Base-by-base conservation (phyloP, 164 flowering plant genomes). In the Santalum album region DNA sequence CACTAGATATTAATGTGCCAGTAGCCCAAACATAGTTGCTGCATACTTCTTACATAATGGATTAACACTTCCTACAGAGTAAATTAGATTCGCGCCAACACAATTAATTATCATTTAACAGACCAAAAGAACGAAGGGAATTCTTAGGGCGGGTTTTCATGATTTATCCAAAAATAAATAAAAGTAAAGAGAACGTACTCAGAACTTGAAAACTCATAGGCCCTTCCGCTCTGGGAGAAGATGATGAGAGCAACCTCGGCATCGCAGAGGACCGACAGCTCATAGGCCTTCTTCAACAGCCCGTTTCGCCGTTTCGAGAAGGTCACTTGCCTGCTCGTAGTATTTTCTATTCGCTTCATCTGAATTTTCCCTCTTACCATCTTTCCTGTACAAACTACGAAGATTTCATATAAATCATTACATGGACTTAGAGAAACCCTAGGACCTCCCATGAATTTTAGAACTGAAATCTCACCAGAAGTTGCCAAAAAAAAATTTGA, bases 281-380 rank as follows among this genome's bases (percentile, higher is more conserved):
- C 79, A 54, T 68, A 77, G 14, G 79, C 82, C 58, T 78, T 78
- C 69, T 78, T 78, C 20, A 78, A 54, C 48, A 78, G 57, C 18
- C 82, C 79, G 34, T 64, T 78, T 49, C 79, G 67, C 11, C 81
- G 27, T 71, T 77, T 76, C 9, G 78, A 73, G 52, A 77, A 77
- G 15, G 78, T 75, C 2, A 78, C 83, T 69, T 78, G 83, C 63
- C 83, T 75, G 61, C 83, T 78, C 12, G 78, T 59, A 1, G 69
- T 71, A 45, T 78, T 78, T 55, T 78, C 83, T 59, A 78, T 78
- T 19, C 76, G 63, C 72, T 65, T 78, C 79, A 78, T 66, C 61
- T 73, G 74, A 26, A 77, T 75, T 50, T 75, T 78, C 9, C 83
- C 79, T 46, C 83, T 75, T 70, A 73, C 83, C 83, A 78, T 78